Base-by-base conservation (phyloP, 148 eudicot genomes). In the Selenicereus undatus region DNA sequence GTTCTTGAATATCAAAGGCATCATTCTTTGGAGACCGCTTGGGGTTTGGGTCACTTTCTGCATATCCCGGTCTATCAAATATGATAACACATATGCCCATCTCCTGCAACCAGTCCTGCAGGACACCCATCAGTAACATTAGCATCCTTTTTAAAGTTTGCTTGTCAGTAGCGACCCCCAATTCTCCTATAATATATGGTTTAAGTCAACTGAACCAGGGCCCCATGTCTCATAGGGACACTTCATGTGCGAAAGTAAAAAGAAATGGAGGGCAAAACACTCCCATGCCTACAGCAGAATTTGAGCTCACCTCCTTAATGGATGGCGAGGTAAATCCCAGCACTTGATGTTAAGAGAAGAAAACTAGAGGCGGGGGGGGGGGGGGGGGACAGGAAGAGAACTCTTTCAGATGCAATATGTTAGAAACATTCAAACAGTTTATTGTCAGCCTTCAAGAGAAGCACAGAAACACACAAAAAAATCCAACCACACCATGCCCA, bases 1-100 rank as follows among this genome's bases (percentile, higher is more conserved):
- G 85, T 58, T 86, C 71, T 66, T 66, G 71, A 66, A 66, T 66
- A 27, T 66, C 71, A 26, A 66, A 66, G 36, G 87, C 84, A 62
- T 85, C 85, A 60, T 39, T 78, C 74, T 86, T 83, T 69, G 85
- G 79, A 13, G 88, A 83, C 50, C 86, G 82, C 10, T 75, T 30
- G 5, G 88, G 86, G 79, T 86, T 83, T 72, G 88, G 88, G 75
- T 86, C 88, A 62, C 88, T 86, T 70, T 66, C 71, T 66, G 35
- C 71, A 66, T 66, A 66, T 66, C 35, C 88, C 1, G 71, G 71
- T 26, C 71, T 66, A 73, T 66, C 71, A n/a, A 66, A 66, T 66
- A 32, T 66, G 51, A 83, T 56, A 18, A 83, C 20, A 76, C 32
- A 83, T 51, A 86, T 51, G 13, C 84, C 75, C 80, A 78, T 24